Conservation (phyloP, 805 yeast species). For the Wickerhamiella bombiphila region DNA sequence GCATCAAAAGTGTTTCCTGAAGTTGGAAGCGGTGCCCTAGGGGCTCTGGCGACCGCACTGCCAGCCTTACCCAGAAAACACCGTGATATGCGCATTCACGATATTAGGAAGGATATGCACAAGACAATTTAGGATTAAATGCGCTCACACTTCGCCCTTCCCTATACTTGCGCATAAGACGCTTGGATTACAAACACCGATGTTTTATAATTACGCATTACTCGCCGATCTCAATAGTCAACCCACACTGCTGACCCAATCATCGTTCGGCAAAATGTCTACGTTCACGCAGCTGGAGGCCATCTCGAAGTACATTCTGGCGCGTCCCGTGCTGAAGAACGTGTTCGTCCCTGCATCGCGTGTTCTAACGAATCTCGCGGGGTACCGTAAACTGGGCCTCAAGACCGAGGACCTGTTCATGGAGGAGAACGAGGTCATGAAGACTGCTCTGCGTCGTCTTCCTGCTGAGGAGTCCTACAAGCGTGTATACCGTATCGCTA, state of each 20-base stretch:
- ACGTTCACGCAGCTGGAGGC: slow-evolving; percentile 26
- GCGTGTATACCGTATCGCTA: slow-evolving; percentile 80
- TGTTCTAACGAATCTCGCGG: slow-evolving; percentile 57
- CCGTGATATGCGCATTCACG: too few relatives aligned
- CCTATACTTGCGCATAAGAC: too few relatives aligned
- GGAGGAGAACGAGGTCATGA: slow-evolving; percentile 78
- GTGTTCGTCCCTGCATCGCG: slow-evolving; percentile 69
- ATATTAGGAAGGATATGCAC: too few relatives aligned
- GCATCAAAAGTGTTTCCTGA: slow-evolving; percentile 10
- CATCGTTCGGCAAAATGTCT: slow-evolving; percentile 19
- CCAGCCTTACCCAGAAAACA: too few relatives aligned
- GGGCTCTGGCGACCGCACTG: too few relatives aligned
- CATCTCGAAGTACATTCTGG: slow-evolving; percentile 57
- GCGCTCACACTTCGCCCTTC: too few relatives aligned
- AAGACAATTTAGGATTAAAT: too few relatives aligned
- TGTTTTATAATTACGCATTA: too few relatives aligned
- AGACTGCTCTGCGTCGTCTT: slow-evolving; percentile 77
- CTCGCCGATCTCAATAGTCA: background rate
- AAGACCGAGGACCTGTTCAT: slow-evolving; percentile 70
- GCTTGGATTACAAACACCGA: too few relatives aligned
- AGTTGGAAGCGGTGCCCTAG: slow-evolving; percentile 11
- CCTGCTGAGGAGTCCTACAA: slow-evolving; percentile 76
- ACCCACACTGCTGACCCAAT: slow-evolving; percentile 9
- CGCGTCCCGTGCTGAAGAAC: slow-evolving; percentile 63
- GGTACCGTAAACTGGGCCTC: slow-evolving; percentile 91